Evolutionary conservation across 805 yeast genomes (phyloP).

Genomic region (Kregervanrija delftensis): DNA sequence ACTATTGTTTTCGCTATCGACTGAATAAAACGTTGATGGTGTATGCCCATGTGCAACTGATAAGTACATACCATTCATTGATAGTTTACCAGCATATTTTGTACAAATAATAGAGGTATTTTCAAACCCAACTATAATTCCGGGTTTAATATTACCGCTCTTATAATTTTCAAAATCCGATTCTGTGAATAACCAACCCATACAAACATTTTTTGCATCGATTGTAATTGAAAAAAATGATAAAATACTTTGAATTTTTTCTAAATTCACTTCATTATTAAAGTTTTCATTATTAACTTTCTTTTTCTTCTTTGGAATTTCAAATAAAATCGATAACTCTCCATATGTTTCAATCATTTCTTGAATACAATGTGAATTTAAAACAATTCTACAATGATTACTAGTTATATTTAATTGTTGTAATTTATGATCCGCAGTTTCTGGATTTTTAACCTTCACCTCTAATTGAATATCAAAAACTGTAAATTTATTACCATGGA

Average conservation of each 20-base stretch:
- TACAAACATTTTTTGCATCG: constrained; percentile 56
- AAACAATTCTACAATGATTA: constrained; percentile 48
- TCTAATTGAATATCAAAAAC: constrained; percentile 40
- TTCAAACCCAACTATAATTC: constrained; percentile 75
- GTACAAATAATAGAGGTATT: constrained; percentile 61
- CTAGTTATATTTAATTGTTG: constrained; percentile 54
- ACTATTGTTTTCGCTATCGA: constrained; percentile 37
- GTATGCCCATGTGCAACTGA: constrained; percentile 62
- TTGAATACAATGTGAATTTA: constrained; percentile 39
- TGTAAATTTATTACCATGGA: constrained; percentile 33
- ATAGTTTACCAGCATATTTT: constrained; percentile 55
- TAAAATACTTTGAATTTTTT: constrained; percentile 17
- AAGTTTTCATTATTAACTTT: neutral
- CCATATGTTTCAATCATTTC: constrained; percentile 18
- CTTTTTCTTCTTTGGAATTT: neutral
- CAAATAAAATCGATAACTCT: constrained; percentile 2
- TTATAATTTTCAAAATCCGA: neutral
- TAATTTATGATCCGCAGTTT: constrained; percentile 18
- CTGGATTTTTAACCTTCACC: constrained; percentile 37
- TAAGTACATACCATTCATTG: constrained; percentile 61
- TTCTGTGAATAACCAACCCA: constrained; percentile 72
- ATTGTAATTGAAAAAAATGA: constrained; percentile 49
- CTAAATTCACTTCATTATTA: constrained; percentile 4
- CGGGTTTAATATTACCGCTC: constrained; percentile 35
- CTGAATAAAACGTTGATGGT: constrained; percentile 39